phyloP scores from a whole-genome alignment of 1,284 basidiomycete species.

The Vanrija sp. region DNA sequence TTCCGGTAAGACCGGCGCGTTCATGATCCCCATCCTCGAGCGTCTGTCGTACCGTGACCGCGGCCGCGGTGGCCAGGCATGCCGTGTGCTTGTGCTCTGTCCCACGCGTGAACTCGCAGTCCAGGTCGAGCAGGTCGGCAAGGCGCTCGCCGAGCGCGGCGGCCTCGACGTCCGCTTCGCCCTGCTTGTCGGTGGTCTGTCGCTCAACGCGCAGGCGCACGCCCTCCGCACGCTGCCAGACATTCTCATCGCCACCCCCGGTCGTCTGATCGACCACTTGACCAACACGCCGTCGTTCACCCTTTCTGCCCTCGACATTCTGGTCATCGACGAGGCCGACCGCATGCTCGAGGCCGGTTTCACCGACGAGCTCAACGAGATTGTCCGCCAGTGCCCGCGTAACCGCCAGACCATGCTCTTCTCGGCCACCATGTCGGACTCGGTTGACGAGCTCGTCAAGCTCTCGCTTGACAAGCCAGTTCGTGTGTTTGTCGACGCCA shows the following conservation, averaged over 20 bases:
- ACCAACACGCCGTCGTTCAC: slow-evolving; percentile 93
- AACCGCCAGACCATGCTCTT: slow-evolving; percentile 97
- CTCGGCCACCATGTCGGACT: slow-evolving; percentile 97
- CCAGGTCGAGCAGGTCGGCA: slow-evolving; percentile 88
- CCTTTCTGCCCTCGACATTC: slow-evolving; percentile 85
- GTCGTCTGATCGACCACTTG: slow-evolving; percentile 93
- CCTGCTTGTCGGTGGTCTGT: slow-evolving; percentile 88
- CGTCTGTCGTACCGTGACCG: slow-evolving; percentile 84
- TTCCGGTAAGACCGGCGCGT: slow-evolving; percentile 95
- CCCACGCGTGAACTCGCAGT: slow-evolving; percentile 93
- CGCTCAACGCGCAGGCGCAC: slow-evolving; percentile 83
- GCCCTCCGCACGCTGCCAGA: slow-evolving; percentile 82
- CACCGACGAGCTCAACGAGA: slow-evolving; percentile 90
- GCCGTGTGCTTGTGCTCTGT: slow-evolving; percentile 86
- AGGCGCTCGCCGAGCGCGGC: slow-evolving; percentile 63
- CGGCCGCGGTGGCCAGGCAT: slow-evolving; percentile 74
- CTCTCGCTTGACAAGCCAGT: slow-evolving; percentile 90
- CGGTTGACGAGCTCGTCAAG: slow-evolving; percentile 85
- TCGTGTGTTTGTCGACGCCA: slow-evolving; percentile 91
- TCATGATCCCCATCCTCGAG: slow-evolving; percentile 89
- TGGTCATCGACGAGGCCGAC: slow-evolving; percentile 96
- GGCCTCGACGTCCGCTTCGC: slow-evolving; percentile 87
- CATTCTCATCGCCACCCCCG: slow-evolving; percentile 89
- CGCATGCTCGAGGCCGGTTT: slow-evolving; percentile 98
- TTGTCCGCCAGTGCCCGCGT: slow-evolving; percentile 80